phyloP scores from a whole-genome alignment of 139 green algal genomes.

The Klebsormidium nitens region DNA sequence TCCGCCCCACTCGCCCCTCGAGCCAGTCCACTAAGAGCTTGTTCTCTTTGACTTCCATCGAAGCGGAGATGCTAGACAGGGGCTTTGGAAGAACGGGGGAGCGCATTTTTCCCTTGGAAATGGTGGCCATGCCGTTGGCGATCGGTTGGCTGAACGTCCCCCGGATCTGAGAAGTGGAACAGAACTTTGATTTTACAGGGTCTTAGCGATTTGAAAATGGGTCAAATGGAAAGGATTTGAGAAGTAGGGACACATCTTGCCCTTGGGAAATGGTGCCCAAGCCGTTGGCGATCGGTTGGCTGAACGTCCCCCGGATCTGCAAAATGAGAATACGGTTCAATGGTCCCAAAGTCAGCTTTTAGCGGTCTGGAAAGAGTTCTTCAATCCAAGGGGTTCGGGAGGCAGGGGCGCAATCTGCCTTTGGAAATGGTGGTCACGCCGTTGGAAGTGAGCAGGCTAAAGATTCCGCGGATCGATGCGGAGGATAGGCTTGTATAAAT shows the following conservation, averaged over 20 bases:
- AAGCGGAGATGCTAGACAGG: constrained; percentile 27
- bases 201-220: too few relatives aligned
- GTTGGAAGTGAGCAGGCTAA: constrained; percentile 17
- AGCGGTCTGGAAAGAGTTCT: too few relatives aligned
- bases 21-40: constrained; percentile 38
- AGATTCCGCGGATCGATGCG: constrained; percentile 33
- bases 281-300: constrained; percentile 21
- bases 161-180: constrained; percentile 32
- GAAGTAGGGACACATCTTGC: constrained; percentile 34
- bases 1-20: constrained; percentile 35
- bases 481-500: too few relatives aligned
- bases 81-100: constrained; percentile 38
- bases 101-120: constrained; percentile 31
- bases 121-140: constrained; percentile 28
- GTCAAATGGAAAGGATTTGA: too few relatives aligned
- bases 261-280: constrained; percentile 34
- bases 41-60: constrained; percentile 35
- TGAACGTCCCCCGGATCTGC: constrained; percentile 38
- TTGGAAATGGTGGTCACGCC: constrained; percentile 38
- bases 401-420: constrained; percentile 31
- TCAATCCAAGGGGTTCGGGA: too few relatives aligned
- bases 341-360: too few relatives aligned
- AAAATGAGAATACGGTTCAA: too few relatives aligned
- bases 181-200: too few relatives aligned
- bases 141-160: constrained; percentile 31